Base-by-base conservation (phyloP, 1,284 basidiomycete species). In the Boletus smithii region DNA sequence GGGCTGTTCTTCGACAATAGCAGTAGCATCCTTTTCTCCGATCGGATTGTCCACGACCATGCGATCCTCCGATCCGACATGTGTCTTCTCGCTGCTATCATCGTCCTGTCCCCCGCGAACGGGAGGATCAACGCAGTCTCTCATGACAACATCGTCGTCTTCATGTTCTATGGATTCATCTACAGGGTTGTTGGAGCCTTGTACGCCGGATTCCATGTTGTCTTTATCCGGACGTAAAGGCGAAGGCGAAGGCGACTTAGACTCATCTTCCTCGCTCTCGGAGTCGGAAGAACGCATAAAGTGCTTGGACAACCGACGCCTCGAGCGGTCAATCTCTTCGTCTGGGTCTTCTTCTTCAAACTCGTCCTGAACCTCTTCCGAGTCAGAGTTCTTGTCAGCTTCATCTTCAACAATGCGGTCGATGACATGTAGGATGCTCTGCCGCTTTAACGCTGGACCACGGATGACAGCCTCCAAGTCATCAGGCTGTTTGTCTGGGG, bases 391-490 rank as follows among this genome's bases (percentile, higher is more conserved):
- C 26, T 61, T 53, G 26, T 34, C 31, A 2, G 41, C 43, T 2
- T 51, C 36, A n/a, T 45, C 42, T 4, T 16, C 32, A 30, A 40
- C 35, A 22, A 66, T 47, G 24, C 40, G 50, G 10, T 58, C 51
- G 3, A 65, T 16, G 29, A 57, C 13, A n/a, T 37, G 23, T 31
- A 54, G 22, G 20, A 68, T 36, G 26, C 50, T 54, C 24, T 48
- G 50, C 0, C 37, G 44, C 16, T 65, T 60, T 24, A 60, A 35
- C 18, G 52, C 54, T 16, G 79, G 76, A 13, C 78, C 77, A 51
- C 70, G 73, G 22, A 81, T 67, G 45, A 80, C 53, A 36, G 68
- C 69, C 30, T 76, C 71, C n/a, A 80, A 51, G 46, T 77, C 72
- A 22, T 66, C 55, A 22, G 55, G 53, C 32, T 26, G 46, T 13